Base-by-base conservation (phyloP, 371 early-diverging fungal species). In the Mortierella sp. region DNA sequence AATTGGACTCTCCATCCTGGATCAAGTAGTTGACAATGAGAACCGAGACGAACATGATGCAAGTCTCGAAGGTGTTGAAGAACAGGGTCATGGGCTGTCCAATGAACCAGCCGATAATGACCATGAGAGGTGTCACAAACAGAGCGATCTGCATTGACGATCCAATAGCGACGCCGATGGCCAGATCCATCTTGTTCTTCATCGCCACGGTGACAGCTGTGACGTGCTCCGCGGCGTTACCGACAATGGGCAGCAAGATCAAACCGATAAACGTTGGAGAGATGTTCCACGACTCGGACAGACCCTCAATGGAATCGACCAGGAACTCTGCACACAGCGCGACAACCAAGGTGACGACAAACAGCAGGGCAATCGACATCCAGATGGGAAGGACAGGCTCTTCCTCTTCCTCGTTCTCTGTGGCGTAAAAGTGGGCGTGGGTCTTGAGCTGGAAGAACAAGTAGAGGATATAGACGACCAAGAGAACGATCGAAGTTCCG, bases 121-220 rank as follows among this genome's bases (percentile, higher is more conserved):
- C 97, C 87, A 96, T 91, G 55, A 97, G 76, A 5, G 98, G 98
- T 21, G 96, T 95, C 5, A 97, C 96, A 68, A 97, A 91, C n/a
- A 98, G 90, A 0, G 97, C 96, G 70, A 98, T 97, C 87, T 98
- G 98, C 93, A 97, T 95, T 68, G 94, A 94, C n/a, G 96, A 96
- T 8, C 98, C 98, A 12, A 97, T 90, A 14, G 98, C 97, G 27
- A 98, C 96, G 60, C 96, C 94, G 49, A 98, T 91, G 0, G 96
- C 94, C 58, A 98, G 87, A 80, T 98, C 97, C 97, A 98, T 98
- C 92, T 98, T 97, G 91, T 97, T 93, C 77, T 96, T 94, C 82
- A 96, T 91, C 1, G 98, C 97, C 24, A 95, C 93, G 1, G 95
- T 93, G 5, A 97, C 94, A 8, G 97, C 97, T 1, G 95, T 96